Percentiles rank a stretch among this genome's conserved stretches.
phyloP scores from a whole-genome alignment of 106 monocot species.

The Cymbidium sinense region DNA sequence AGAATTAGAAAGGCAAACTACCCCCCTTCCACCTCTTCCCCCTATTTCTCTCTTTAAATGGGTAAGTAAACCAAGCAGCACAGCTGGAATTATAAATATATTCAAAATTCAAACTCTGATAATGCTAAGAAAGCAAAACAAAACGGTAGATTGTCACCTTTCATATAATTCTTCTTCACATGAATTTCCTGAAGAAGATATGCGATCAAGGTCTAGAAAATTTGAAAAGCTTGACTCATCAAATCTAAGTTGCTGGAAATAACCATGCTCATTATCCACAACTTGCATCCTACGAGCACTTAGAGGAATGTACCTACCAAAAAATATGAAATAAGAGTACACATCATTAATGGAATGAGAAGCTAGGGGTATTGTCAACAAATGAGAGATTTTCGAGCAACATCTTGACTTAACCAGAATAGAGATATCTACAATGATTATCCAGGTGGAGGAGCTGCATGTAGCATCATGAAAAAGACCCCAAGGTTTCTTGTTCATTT shows the following conservation, averaged over 20 bases:
- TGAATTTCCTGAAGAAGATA: constrained; percentile 82
- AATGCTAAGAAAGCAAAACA: background rate
- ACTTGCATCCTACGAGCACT: constrained; percentile 31
- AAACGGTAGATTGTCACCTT: constrained; percentile 28
- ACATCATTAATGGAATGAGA: background rate
- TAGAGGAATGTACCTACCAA: constrained; percentile 27
- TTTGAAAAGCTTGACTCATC: constrained; percentile 63
- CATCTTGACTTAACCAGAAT: no score
- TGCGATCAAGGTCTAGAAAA: constrained; percentile 80
- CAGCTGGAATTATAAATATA: background rate
- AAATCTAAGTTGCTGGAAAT: constrained; percentile 26
- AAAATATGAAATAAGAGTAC: background rate
- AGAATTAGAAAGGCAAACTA: no score
- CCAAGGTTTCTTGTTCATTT: background rate
- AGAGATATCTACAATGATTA: no score
- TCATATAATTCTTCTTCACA: constrained; percentile 67
- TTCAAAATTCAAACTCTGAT: background rate
- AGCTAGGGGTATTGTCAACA: no score
- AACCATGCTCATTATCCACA: constrained; percentile 32
- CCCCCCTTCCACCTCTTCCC: background rate
- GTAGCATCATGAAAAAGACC: background rate
- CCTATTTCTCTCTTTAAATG: background rate
- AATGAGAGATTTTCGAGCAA: no score
- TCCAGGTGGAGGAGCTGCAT: no score
- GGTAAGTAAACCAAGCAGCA: background rate